Conservation (phyloP, 192 early-diverging fungal species). For the Umbelopsis vinacea region DNA sequence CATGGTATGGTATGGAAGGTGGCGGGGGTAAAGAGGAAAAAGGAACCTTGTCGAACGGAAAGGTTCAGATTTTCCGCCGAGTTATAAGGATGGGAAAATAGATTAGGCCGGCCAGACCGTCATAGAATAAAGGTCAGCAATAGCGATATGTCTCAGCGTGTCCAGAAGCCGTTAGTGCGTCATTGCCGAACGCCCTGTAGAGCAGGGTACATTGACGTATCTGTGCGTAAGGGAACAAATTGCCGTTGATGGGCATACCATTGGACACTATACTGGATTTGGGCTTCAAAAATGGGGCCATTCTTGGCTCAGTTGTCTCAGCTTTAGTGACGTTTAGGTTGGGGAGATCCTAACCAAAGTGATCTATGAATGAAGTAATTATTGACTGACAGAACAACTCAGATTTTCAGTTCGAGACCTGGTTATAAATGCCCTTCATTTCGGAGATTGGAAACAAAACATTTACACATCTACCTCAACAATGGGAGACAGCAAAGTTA, state of each 20-base stretch:
- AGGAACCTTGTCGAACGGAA: neutral
- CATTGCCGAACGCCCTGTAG: neutral
- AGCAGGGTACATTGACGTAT: neutral
- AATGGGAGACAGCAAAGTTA: neutral
- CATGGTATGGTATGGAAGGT: neutral
- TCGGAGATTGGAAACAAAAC: neutral
- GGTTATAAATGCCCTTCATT: neutral
- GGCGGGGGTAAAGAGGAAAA: neutral
- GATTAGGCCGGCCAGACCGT: neutral
- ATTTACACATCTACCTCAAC: neutral
- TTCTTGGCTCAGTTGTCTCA: neutral
- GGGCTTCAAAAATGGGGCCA: neutral
- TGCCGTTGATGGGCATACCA: neutral
- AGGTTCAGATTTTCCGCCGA: neutral
- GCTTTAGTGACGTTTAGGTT: neutral
- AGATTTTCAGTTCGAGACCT: neutral
- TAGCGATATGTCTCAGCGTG: neutral
- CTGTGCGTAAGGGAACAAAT: neutral
- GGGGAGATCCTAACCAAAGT: neutral
- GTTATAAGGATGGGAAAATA: slow-evolving; percentile 15
- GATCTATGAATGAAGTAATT: slow-evolving; percentile 21
- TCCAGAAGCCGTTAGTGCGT: neutral
- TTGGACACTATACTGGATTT: neutral
- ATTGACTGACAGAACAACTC: neutral
- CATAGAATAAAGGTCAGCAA: neutral